These are phyloP conservation scores for Dentipellis fragilis DNA, from an alignment of 768 basidiomycete genomes.

Conservation along the genomic window DNA sequence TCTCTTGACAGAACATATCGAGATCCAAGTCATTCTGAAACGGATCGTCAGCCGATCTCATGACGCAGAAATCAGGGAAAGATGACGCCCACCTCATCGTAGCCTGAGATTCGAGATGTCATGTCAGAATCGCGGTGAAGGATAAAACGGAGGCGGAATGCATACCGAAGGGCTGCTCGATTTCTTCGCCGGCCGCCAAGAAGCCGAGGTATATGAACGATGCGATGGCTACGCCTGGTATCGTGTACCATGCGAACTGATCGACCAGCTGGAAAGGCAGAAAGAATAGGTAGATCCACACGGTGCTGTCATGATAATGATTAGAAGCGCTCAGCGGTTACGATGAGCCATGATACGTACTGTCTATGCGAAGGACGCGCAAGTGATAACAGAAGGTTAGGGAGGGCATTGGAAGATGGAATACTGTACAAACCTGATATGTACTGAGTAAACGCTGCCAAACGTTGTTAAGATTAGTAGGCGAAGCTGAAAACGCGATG, in stretches of 20 bases:
- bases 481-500: neutral
- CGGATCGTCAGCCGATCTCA: neutral
- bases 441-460: conserved; percentile 51
- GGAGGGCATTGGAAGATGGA: neutral
- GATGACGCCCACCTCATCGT: conserved; percentile 39
- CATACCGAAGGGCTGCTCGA: conserved; percentile 59
- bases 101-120: conserved; percentile 26
- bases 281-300: conserved; percentile 69
- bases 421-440: conserved; percentile 35
- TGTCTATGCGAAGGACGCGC: conserved; percentile 12
- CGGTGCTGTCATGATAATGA: conserved; percentile 28
- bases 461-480: neutral
- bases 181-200: conserved; percentile 61
- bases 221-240: conserved; percentile 56
- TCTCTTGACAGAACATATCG: conserved; percentile 49
- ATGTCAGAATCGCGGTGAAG: neutral
- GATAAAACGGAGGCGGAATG: neutral
- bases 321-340: neutral
- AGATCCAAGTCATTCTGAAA: conserved; percentile 58
- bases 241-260: conserved; percentile 53
- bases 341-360: conserved; percentile 4
- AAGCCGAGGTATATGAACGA: conserved; percentile 72
- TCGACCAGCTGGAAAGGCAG: conserved; percentile 66
- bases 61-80: neutral
- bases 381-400: neutral